Evolutionary conservation across 208 protist genomes (phyloP), one percentile per base, ranked within the genome.

Genomic region (Crithidia thermophila): DNA sequence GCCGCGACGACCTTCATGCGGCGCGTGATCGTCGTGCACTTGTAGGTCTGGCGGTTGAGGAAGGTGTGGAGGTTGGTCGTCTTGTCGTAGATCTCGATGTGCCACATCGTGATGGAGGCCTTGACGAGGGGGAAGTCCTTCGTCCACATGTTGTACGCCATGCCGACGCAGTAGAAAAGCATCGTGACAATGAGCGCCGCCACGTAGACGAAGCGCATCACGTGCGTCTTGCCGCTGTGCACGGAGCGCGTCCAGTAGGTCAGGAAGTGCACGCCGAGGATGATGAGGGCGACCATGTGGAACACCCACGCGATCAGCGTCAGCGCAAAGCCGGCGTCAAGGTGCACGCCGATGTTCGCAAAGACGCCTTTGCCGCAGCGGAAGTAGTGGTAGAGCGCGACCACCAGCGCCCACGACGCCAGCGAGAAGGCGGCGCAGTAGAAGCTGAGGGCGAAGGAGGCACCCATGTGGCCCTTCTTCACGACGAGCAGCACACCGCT

Each of bases 1-100:
- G 57, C 81, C 3, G 67, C 76, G 23, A 79, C 72, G 0, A 69
- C 74, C 77, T 82, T 86, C 72, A 86, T 81, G 68, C 67, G 67
- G 37, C 61, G 67, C 27, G 68, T 86, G 69, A 75, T 73, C 33
- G 72, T 70, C 31, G 62, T 65, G 68, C 81, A 86, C 63, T 57
- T 57, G 76, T 82, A 86, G 3, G 67, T 46, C 39, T 66, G 39
- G 31, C 67, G 81, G 63, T 53, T 77, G n/a, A 86, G 52, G 69
- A 64, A 86, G 16, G 76, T 81, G 49, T 58, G 72, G 25, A 76
- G 34, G 21, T 64, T 37, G 40, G 71, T 75, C 37, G 47, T 46
- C 34, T 49, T 66, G 60, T 86, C 81, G 65, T 81, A 62, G 18
- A 86, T 36, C 57, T 82, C 71, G 16, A 82, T 64, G 58, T 81